These are phyloP conservation scores for Ogataea philodendri DNA, from an alignment of 805 yeast species.

Conservation along the genomic window DNA sequence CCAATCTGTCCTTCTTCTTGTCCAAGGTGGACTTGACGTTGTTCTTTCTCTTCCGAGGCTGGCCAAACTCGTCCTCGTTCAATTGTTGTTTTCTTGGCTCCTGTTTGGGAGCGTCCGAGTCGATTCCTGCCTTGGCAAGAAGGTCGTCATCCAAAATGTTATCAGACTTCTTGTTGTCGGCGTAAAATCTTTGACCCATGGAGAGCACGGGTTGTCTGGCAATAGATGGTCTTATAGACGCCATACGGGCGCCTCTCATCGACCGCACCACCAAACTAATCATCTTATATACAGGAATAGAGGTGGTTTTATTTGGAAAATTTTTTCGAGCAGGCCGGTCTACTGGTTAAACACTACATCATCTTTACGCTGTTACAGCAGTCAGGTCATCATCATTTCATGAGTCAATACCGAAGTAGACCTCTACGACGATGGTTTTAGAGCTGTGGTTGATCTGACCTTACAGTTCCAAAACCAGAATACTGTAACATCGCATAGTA, in stretches of 20 bases:
- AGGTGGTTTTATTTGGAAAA: conserved; percentile 8
- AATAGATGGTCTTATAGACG: background rate
- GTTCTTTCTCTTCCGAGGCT: conserved; percentile 46
- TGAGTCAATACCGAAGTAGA: conserved; percentile 73
- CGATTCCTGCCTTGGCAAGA: conserved; percentile 81
- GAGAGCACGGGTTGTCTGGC: conserved; percentile 3
- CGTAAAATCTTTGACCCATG: conserved; percentile 19
- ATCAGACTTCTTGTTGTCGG: conserved; percentile 33
- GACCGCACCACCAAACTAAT: conserved; percentile 10
- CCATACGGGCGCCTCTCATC: conserved; percentile 5
- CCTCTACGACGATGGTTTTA: conserved; percentile 99
- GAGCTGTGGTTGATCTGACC: conserved; percentile 49
- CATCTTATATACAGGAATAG: conserved; percentile 10
- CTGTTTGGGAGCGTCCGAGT: conserved; percentile 26
- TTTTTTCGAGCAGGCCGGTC: conserved; percentile 2
- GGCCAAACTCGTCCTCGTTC: conserved; percentile 32
- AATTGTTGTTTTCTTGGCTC: conserved; percentile 15
- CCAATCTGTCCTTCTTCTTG: conserved; percentile 76
- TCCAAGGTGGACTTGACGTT: conserved; percentile 68
- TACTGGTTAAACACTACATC: conserved; percentile 2
- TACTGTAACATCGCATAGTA: conserved; percentile 25
- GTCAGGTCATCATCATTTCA: conserved; percentile 96
- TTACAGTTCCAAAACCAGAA: conserved; percentile 19
- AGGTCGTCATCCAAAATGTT: conserved; percentile 78
- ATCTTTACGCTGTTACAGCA: conserved; percentile 68